Percentiles rank a stretch among this genome's conserved stretches.
These are phyloP conservation scores for Sordariomycetes sp. DNA, from an alignment of 2,329 filamentous ascomycete species.

Conservation along the genomic window DNA sequence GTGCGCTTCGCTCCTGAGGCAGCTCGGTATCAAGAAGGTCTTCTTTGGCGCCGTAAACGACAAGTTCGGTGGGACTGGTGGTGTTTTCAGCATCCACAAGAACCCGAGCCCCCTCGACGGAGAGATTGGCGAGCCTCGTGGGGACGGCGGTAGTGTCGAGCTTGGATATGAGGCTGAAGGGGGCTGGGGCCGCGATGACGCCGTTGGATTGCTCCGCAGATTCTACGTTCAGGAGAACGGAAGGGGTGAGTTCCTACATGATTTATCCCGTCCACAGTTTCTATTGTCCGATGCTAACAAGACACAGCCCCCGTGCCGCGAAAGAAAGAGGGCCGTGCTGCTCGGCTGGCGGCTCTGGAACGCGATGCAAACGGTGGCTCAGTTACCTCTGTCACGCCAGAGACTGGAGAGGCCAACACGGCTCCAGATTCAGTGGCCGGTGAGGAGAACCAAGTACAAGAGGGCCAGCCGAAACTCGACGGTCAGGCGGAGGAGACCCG, in stretches of 20 bases:
- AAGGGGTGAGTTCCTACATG: constrained; percentile 47
- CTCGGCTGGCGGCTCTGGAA: constrained; percentile 36
- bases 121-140: constrained; percentile 12
- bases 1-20: constrained; percentile 87
- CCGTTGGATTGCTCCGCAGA: constrained; percentile 79
- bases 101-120: constrained; percentile 5
- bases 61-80: constrained; percentile 91
- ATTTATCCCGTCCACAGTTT: background rate
- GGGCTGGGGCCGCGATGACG: constrained; percentile 82
- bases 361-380: background rate
- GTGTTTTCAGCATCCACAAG: constrained; percentile 74
- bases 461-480: background rate
- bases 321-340: constrained; percentile 45
- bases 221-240: constrained; percentile 99
- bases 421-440: background rate
- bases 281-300: constrained; percentile 9
- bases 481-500: background rate
- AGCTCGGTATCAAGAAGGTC: constrained; percentile 78
- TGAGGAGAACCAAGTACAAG: background rate
- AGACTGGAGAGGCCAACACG: background rate
- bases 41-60: constrained; percentile 96
- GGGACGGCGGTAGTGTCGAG: constrained; percentile 62
- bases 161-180: constrained; percentile 72
- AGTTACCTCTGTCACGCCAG: background rate
- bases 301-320: constrained; percentile 35